Conservation (phyloP, 2,329 filamentous ascomycete species). For the Fusarium sublunatum region DNA sequence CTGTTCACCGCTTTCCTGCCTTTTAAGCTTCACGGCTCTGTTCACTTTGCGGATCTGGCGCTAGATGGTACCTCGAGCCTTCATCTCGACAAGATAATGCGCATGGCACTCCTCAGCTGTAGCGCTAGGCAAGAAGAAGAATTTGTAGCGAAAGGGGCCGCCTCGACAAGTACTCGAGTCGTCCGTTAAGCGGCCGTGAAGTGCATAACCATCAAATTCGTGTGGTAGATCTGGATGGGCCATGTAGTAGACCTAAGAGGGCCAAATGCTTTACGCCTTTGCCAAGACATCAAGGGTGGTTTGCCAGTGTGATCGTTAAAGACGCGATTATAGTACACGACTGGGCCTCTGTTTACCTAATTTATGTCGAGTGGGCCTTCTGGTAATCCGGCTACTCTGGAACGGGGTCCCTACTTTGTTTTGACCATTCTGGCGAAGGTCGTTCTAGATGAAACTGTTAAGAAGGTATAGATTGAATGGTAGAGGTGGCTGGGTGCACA, state of each 20-base stretch:
- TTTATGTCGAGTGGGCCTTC: too few species aligned
- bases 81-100: conserved; percentile 12
- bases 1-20: conserved; percentile 1
- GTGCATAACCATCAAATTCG: not conserved
- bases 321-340: not conserved
- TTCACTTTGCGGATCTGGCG: conserved; percentile 14
- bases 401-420: too few species aligned
- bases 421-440: too few species aligned
- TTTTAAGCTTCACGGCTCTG: conserved; percentile 3
- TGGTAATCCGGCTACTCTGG: too few species aligned
- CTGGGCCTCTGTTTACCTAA: not conserved
- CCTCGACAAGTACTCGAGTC: not conserved
- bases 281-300: conserved; percentile 6
- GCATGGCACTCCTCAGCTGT: conserved; percentile 8
- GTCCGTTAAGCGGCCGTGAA: not conserved
- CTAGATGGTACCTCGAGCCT: conserved; percentile 16
- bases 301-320: conserved; percentile 10
- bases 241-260: conserved; percentile 9
- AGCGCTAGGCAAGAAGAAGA: conserved; percentile 5
- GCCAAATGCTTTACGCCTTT: not conserved
- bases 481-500: too few species aligned
- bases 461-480: too few species aligned
- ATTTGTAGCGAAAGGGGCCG: conserved; percentile 3
- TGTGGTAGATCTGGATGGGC: conserved; percentile 2
- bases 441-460: too few species aligned